phyloP scores from a whole-genome alignment of 1,284 basidiomycete genomes.

The Tausonia pullulans region DNA sequence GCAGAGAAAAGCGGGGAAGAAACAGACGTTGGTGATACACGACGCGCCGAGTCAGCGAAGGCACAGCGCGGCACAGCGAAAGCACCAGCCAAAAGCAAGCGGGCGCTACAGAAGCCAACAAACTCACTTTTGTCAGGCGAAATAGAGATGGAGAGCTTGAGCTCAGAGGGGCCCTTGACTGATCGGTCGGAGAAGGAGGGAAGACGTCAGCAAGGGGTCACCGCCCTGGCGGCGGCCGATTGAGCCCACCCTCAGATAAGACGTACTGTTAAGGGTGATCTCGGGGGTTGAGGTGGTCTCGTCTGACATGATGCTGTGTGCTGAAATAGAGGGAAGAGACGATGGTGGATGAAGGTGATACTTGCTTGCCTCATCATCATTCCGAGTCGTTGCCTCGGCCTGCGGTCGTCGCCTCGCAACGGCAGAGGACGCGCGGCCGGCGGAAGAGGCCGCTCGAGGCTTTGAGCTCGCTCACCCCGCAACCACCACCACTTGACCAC shows the following conservation, averaged over 20 bases:
- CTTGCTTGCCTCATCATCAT: no score
- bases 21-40: background rate
- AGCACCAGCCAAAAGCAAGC: no score
- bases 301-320: conserved; percentile 19
- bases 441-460: no score
- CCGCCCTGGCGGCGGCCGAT: background rate
- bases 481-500: background rate
- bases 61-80: background rate
- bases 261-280: conserved; percentile 23
- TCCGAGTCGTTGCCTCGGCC: no score
- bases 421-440: no score
- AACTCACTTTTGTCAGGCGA: conserved; percentile 45
- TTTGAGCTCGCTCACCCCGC: background rate
- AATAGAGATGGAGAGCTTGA: conserved; percentile 78
- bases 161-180: conserved; percentile 63
- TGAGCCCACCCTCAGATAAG: no score
- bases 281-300: conserved; percentile 19
- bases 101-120: background rate
- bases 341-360: background rate
- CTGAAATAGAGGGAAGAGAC: background rate
- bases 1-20: background rate
- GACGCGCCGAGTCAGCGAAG: background rate
- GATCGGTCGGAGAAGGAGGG: background rate
- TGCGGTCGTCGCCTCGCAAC: no score
- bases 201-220: background rate